A percentile compares a stretch with the other conserved stretches of the same genome.
Conservation (phyloP, 1,284 basidiomycete species). For the Melampsora larici-populina region DNA sequence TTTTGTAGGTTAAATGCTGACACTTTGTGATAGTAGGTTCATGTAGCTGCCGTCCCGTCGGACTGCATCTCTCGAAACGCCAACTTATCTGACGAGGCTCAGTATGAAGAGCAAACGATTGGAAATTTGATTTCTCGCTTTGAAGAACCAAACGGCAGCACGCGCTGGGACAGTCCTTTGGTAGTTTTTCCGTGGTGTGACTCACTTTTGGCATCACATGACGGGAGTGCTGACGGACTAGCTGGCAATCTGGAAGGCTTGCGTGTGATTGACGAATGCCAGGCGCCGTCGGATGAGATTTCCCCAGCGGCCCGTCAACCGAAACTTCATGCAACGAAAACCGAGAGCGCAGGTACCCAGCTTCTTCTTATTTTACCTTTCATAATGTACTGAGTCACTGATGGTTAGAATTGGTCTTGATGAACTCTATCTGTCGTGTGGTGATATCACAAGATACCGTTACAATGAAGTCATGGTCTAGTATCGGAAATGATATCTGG, state of each 20-base stretch:
- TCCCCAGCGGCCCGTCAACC: neutral
- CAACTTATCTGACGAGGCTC: neutral
- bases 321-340: neutral
- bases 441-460: neutral
- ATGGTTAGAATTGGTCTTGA: neutral
- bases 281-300: constrained; percentile 5
- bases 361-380: neutral
- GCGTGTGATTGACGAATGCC: constrained; percentile 20
- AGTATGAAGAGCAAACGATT: constrained; percentile 36
- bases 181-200: constrained; percentile 39
- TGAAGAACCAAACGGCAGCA: constrained; percentile 32
- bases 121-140: constrained; percentile 26
- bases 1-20: neutral
- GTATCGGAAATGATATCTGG: constrained; percentile 35
- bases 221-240: neutral
- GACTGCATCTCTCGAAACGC: constrained; percentile 36
- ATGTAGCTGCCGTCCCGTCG: constrained; percentile 21
- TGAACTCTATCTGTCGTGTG: neutral
- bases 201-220: neutral
- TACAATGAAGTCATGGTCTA: constrained; percentile 17
- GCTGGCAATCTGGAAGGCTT: constrained; percentile 25
- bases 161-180: constrained; percentile 38
- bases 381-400: neutral
- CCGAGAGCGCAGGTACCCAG: constrained; percentile 11
- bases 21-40: constrained; percentile 12